Percentiles rank a stretch among this genome's conserved stretches.
Evolutionary conservation across 2,329 filamentous ascomycete species (phyloP).

Genomic region (Alternaria hordeiaustralica): DNA sequence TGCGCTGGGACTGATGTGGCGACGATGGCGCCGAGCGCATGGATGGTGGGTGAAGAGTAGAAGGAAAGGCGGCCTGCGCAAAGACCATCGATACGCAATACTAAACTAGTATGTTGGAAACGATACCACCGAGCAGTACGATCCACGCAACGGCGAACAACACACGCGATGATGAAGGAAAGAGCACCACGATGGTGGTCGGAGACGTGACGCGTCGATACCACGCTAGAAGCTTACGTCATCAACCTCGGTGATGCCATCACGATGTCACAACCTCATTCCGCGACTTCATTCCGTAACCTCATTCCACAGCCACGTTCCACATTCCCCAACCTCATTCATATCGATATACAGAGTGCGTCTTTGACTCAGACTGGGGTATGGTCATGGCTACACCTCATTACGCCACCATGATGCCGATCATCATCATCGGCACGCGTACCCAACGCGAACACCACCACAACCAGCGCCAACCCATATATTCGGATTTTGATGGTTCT

Average conservation of each 20-base stretch:
- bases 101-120: not conserved
- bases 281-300: not conserved
- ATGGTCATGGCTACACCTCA: not conserved
- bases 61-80: not conserved
- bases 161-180: not conserved
- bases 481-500: fast-evolving
- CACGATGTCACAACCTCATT: not conserved
- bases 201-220: not conserved
- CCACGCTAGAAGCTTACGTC: not conserved
- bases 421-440: not conserved
- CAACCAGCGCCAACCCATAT: not conserved
- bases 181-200: too few relatives aligned
- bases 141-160: not conserved
- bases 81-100: not conserved
- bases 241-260: not conserved
- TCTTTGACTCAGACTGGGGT: not conserved
- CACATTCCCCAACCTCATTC: not conserved
- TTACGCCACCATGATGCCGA: not conserved
- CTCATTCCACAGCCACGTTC: not conserved
- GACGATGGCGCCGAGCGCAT: not conserved
- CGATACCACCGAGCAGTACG: not conserved
- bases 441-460: not conserved
- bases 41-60: not conserved
- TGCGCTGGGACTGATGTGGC: not conserved
- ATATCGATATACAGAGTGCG: not conserved